phyloP scores from a whole-genome alignment of 2,329 filamentous ascomycete genomes.

The Colletotrichum sp. region DNA sequence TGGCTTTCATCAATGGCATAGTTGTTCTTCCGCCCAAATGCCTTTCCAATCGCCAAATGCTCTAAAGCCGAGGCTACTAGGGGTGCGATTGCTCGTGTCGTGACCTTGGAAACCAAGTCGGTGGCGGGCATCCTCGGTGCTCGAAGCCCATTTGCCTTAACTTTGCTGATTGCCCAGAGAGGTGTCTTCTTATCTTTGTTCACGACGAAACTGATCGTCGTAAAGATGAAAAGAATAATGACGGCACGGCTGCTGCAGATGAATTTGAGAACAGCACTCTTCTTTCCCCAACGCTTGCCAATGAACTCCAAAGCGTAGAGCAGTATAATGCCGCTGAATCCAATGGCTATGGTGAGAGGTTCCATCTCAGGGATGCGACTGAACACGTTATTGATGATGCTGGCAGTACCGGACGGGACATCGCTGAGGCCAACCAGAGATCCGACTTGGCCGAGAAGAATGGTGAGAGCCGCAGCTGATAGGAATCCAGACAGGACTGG shows the following conservation, averaged over 20 bases:
- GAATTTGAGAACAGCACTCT: conserved; percentile 62
- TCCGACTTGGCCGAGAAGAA: conserved; percentile 68
- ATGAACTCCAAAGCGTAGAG: conserved; percentile 61
- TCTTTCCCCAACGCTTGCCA: conserved; percentile 63
- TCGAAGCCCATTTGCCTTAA: conserved; percentile 59
- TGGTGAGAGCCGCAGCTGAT: conserved; percentile 68
- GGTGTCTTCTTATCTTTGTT: conserved; percentile 57
- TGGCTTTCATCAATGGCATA: conserved; percentile 70
- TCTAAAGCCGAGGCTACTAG: conserved; percentile 67
- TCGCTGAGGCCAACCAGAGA: conserved; percentile 60
- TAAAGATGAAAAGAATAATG: conserved; percentile 65
- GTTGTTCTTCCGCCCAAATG: conserved; percentile 65
- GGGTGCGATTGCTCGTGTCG: conserved; percentile 60
- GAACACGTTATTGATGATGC: conserved; percentile 64
- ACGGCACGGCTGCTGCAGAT: conserved; percentile 65
- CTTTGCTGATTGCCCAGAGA: conserved; percentile 64
- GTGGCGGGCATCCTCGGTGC: conserved; percentile 52
- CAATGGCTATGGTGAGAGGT: conserved; percentile 63
- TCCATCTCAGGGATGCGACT: conserved; percentile 60
- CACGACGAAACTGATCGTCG: conserved; percentile 66
- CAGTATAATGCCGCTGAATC: conserved; percentile 61
- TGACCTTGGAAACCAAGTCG: conserved; percentile 56
- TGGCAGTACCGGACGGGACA: conserved; percentile 56
- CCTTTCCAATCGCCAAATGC: conserved; percentile 68
- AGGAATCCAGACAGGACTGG: conserved; percentile 71